Evolutionary conservation across 1,139 yeast genomes (phyloP), one percentile per base, ranked within the genome.

Genomic region (Yarrowia galli): DNA sequence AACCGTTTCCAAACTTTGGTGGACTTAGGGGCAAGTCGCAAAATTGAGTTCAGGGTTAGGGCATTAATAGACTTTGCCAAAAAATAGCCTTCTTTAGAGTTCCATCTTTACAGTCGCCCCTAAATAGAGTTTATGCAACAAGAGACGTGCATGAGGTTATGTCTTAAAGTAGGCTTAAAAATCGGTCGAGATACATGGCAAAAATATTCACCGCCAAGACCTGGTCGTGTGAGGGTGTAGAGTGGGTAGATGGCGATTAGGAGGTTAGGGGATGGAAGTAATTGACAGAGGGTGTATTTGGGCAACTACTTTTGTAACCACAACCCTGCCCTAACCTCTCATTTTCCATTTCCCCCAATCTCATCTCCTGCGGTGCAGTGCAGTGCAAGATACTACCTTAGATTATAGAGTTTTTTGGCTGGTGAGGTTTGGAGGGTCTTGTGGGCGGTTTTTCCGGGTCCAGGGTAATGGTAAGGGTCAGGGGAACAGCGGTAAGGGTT

Each of bases 341-440:
- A n/a, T n/a, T n/a, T 35, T 35, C 2, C 5, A 35, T 12, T 35
- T 13, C 10, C 36, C 36, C 36, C 36, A 35, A 35, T 10, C 15
- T 25, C 48, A 56, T 40, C 46, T 56, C 63, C 64, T 58, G 64
- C 64, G 36, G 64, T 58, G 64, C 64, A 25, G 64, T 58, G 64
- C 64, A 12, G 64, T 58, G 64, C 64, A 43, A 56, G 49, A 56
- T 56, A 42, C 58, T 35, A 51, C 58, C 20, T 53, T 36, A 28
- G 6, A n/a, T n/a, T n/a, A 32, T 36, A 15, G 22, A 35, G 43
- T 23, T 36, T 53, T n/a, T 20, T 4, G 7, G 8, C 4, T 38
- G n/a, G n/a, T 16, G 42, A 16, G 42, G 13, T 2, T 40, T n/a
- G 45, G 22, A n/a, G 7, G 46, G 46, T 40, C 22, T 40, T n/a